These are phyloP conservation scores for Solanum chmielewskii DNA, from an alignment of 257 asterid species.

Conservation along the genomic window DNA sequence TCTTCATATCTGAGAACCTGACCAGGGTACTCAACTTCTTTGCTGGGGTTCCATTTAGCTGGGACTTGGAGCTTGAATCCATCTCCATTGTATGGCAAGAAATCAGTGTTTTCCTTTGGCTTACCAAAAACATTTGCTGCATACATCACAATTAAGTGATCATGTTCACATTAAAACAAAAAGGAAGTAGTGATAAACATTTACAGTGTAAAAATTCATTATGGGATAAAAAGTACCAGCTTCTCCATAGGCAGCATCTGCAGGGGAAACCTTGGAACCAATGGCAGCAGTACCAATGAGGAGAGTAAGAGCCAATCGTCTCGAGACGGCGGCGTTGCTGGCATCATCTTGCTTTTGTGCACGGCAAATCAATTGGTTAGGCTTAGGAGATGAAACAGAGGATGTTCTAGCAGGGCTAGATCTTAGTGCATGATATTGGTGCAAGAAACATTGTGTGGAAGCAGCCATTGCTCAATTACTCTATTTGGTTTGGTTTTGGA, in stretches of 20 bases:
- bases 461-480: constrained; percentile 23
- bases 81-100: constrained; percentile 27
- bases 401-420: constrained; percentile 35
- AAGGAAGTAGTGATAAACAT: no score
- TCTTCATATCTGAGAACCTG: constrained; percentile 76
- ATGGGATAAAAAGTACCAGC: constrained; percentile 28
- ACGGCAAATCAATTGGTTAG: constrained; percentile 37
- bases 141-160: neutral
- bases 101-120: constrained; percentile 62
- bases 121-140: constrained; percentile 80
- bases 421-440: constrained; percentile 24
- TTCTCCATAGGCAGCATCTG: constrained; percentile 85
- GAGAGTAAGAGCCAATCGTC: constrained; percentile 57
- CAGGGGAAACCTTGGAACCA: constrained; percentile 66
- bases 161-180: neutral
- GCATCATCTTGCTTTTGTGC: constrained; percentile 43
- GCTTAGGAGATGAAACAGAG: constrained; percentile 21
- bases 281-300: constrained; percentile 64
- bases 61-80: constrained; percentile 59
- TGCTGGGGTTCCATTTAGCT: constrained; percentile 76
- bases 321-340: constrained; percentile 25
- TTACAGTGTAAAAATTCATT: no score
- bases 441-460: constrained; percentile 64
- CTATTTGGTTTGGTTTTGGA: neutral
- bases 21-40: constrained; percentile 58